These are phyloP conservation scores for Durio zibethinus DNA, from an alignment of 345 rosid genomes.

Conservation along the genomic window DNA sequence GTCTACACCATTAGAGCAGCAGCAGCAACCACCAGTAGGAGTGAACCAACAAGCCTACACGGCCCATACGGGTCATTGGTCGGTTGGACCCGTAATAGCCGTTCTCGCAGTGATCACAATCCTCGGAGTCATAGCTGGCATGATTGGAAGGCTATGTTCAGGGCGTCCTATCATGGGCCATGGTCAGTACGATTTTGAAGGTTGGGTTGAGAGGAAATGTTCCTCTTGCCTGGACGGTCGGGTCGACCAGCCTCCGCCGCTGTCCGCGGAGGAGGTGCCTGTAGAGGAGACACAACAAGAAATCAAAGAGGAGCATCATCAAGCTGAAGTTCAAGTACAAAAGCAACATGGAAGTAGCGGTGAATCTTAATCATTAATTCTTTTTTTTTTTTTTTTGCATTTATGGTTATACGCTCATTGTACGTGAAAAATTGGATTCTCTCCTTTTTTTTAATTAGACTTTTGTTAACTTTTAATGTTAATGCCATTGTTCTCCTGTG, in stretches of 20 bases:
- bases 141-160: conserved; percentile 63
- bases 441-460: background rate
- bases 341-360: conserved; percentile 22
- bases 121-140: conserved; percentile 55
- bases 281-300: conserved; percentile 26
- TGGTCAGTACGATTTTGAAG: conserved; percentile 56
- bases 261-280: conserved; percentile 23
- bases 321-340: conserved; percentile 12
- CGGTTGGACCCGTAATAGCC: conserved; percentile 63
- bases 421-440: conserved; percentile 1
- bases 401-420: conserved; percentile 11
- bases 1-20: conserved; percentile 45
- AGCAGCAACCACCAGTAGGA: conserved; percentile 31
- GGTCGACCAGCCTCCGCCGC: conserved; percentile 34
- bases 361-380: conserved; percentile 18
- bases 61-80: conserved; percentile 38
- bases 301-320: conserved; percentile 21
- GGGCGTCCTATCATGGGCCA: conserved; percentile 52
- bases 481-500: background rate
- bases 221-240: conserved; percentile 60
- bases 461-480: background rate
- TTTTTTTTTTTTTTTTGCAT: background rate
- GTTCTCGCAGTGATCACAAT: conserved; percentile 57
- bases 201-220: conserved; percentile 68
- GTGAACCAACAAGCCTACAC: conserved; percentile 38